A percentile compares a stretch with the other conserved stretches of the same genome.
Evolutionary conservation across 1,139 yeast genomes (phyloP).

Genomic region (Debaryomycetaceae sp.): DNA sequence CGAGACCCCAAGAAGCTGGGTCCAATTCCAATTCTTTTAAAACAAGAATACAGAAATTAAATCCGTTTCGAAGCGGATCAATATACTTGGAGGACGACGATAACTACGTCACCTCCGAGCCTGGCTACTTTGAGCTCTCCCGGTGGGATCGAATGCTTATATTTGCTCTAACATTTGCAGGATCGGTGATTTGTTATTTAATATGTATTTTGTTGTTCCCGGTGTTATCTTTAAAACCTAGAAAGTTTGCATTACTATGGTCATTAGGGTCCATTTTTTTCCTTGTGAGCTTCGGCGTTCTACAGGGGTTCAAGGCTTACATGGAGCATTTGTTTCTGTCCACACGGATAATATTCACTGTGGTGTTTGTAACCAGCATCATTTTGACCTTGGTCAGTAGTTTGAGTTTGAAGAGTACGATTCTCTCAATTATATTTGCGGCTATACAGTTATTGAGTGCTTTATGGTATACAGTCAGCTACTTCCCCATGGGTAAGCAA

Average conservation of each 20-base stretch:
- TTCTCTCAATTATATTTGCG: slow-evolving; percentile 51
- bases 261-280: slow-evolving; percentile 58
- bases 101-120: slow-evolving; percentile 43
- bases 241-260: slow-evolving; percentile 60
- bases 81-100: slow-evolving; percentile 43
- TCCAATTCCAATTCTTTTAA: slow-evolving; percentile 19
- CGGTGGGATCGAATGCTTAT: slow-evolving; percentile 59
- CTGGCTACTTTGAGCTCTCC: slow-evolving; percentile 48
- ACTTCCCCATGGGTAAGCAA: slow-evolving; percentile 59
- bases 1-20: slow-evolving; percentile 35
- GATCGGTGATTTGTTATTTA: slow-evolving; percentile 50
- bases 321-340: slow-evolving; percentile 46
- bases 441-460: slow-evolving; percentile 50
- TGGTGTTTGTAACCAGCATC: slow-evolving; percentile 48
- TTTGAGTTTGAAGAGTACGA: slow-evolving; percentile 42
- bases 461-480: slow-evolving; percentile 57
- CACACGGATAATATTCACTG: slow-evolving; percentile 50
- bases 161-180: slow-evolving; percentile 53
- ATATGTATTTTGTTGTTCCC: slow-evolving; percentile 58
- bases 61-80: slow-evolving; percentile 38
- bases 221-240: slow-evolving; percentile 50
- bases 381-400: slow-evolving; percentile 47
- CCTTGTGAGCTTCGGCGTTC: slow-evolving; percentile 53
- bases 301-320: slow-evolving; percentile 52
- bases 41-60: slow-evolving; percentile 30